Conservation (phyloP, 495 filamentous ascomycete species). For the Lepraria neglecta region DNA sequence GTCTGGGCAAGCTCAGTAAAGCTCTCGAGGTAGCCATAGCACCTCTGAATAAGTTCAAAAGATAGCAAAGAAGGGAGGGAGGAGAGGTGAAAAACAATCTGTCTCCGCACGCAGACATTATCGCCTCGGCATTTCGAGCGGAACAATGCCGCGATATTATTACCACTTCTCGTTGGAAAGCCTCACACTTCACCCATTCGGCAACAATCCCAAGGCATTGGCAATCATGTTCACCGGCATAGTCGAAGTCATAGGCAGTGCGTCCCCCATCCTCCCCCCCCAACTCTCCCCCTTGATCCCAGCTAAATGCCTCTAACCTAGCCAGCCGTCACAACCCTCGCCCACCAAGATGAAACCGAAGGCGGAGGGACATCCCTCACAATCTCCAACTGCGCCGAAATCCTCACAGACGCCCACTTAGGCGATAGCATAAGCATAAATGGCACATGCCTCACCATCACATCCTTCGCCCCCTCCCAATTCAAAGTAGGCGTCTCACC, state of each 20-base stretch:
- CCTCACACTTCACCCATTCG: constrained; percentile 12
- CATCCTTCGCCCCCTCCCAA: constrained; percentile 55
- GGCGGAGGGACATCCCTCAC: constrained; percentile 83
- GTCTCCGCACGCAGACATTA: neutral
- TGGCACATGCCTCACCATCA: constrained; percentile 92
- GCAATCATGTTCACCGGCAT: constrained; percentile 90
- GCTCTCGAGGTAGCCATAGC: constrained; percentile 12
- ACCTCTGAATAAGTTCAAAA: neutral
- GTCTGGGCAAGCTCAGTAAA: neutral
- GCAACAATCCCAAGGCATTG: neutral
- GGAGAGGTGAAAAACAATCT: neutral
- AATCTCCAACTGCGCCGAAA: constrained; percentile 64
- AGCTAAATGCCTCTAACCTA: constrained; percentile 18
- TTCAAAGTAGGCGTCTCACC: constrained; percentile 96
- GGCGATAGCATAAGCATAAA: constrained; percentile 93
- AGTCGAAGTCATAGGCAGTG: constrained; percentile 91
- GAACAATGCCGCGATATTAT: constrained; percentile 17
- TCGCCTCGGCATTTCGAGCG: neutral
- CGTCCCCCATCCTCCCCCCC: constrained; percentile 26
- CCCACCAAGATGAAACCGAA: constrained; percentile 65
- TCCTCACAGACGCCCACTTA: constrained; percentile 74
- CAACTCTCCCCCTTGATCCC: neutral
- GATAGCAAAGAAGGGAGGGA: neutral
- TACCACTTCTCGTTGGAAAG: neutral
- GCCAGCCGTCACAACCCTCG: constrained; percentile 73